Evolutionary conservation across 78 protist species (phyloP), one percentile per base, ranked within the genome.

Genomic region (Dictyostelium intermedium): DNA sequence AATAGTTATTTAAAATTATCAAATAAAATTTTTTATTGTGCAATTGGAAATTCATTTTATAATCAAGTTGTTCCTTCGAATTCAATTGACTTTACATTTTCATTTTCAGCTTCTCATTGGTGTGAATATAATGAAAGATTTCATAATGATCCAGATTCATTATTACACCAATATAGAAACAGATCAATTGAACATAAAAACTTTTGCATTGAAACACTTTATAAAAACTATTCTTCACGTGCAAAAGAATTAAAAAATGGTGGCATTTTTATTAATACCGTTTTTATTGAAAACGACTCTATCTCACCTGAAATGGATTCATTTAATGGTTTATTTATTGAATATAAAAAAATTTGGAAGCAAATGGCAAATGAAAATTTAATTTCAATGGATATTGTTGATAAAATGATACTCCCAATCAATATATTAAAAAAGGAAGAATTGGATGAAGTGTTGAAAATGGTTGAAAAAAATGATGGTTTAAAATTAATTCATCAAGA

Each of bases 191-290:
- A 39, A n/a, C 41, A 72, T 18, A 32, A 20, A 37, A 41, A 41
- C 3, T 30, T 41, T n/a, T 76, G 56, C 9, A 37, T n/a, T 14
- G 82, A 39, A 4, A n/a, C 4, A 10, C 13, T 39, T 4, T 20
- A 30, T 16, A 72, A 72, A 5, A 72, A 72, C 20, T 72, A 34
- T 34, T 34, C 37, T 34, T 16, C 9, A 13, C 23, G 82, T 20
- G 47, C 56, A 0, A 76, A 76, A 39, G 79, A 72, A 72, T 72
- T 72, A 16, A 72, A 72, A 72, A 72, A 72, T 13, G 79, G 79
- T 72, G 79, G 79, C 4, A 76, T 72, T 72, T 72, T 32, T 23
- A 34, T 72, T 9, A 4, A 34, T 6, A 72, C 79, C 4, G 25
- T 72, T 5, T 34, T 72, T 39, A 32, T 14, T 30, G 79, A 72